phyloP scores from a whole-genome alignment of 148 eudicot species.

The Selenicereus undatus region DNA sequence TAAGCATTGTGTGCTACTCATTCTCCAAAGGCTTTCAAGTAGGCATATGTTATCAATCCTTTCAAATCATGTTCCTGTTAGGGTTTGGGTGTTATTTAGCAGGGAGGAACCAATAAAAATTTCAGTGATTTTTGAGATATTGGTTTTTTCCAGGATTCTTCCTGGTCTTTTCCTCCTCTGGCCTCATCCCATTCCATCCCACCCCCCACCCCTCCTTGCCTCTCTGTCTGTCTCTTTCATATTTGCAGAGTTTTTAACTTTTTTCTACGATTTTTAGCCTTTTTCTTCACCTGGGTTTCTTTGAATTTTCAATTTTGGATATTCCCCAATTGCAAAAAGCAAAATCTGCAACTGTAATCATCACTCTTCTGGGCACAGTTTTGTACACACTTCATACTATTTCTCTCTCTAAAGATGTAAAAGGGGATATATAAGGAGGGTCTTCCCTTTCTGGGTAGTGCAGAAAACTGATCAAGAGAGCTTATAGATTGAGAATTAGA shows the following conservation, averaged over 20 bases:
- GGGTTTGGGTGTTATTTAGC: constrained; percentile 64
- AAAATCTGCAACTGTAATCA: constrained; percentile 42
- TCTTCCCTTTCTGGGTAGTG: neutral
- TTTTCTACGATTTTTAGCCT: constrained; percentile 17
- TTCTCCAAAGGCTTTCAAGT: constrained; percentile 7
- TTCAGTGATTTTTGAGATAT: constrained; percentile 1
- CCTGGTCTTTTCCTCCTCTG: constrained; percentile 35
- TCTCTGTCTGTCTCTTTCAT: constrained; percentile 29
- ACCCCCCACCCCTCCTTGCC: neutral
- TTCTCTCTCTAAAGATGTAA: constrained; percentile 15
- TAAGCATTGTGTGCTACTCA: constrained; percentile 7
- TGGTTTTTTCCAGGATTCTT: constrained; percentile 37
- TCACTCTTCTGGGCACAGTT: constrained; percentile 28
- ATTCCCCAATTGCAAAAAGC: neutral
- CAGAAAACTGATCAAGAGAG: neutral
- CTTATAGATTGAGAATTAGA: neutral
- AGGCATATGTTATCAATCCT: constrained; percentile 9
- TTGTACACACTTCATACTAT: constrained; percentile 8
- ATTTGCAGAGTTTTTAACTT: constrained; percentile 26
- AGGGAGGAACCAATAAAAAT: constrained; percentile 23
- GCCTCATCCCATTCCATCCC: constrained; percentile 21
- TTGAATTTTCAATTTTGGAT: constrained; percentile 15
- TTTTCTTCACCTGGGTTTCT: constrained; percentile 25
- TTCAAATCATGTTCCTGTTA: constrained; percentile 41
- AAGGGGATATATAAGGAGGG: neutral